Conservation (phyloP, 129 eudicot genomes). For the Smallanthus sonchifolius region DNA sequence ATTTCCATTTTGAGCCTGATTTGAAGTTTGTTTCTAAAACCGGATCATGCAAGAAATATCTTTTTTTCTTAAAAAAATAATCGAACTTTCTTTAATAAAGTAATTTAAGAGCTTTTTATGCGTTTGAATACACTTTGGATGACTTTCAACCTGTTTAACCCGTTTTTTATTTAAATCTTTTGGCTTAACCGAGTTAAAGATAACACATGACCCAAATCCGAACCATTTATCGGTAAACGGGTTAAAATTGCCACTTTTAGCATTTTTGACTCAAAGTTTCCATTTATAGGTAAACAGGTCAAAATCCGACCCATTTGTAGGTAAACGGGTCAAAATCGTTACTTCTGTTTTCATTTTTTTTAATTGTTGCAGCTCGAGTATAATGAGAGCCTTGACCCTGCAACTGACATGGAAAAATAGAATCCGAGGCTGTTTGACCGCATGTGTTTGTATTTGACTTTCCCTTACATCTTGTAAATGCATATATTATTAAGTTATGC, state of each 20-base stretch:
- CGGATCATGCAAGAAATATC: neutral
- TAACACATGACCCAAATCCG: neutral
- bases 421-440: neutral
- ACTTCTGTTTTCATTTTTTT: neutral
- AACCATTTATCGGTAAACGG: too few species aligned
- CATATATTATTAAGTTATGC: constrained; percentile 9
- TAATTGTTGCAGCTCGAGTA: constrained; percentile 55
- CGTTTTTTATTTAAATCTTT: neutral
- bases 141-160: neutral
- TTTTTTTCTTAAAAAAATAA: neutral
- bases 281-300: too few species aligned
- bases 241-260: too few species aligned
- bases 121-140: neutral
- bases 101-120: neutral
- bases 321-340: neutral
- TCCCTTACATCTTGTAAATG: constrained; percentile 29
- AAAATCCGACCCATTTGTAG: neutral
- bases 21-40: neutral
- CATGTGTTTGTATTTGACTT: constrained; percentile 14
- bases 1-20: neutral
- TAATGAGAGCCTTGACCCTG: constrained; percentile 51
- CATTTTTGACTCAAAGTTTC: too few species aligned
- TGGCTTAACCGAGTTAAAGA: neutral
- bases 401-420: constrained; percentile 50
- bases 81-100: neutral